Conservation (phyloP, 192 early-diverging fungal genomes). For the Spizellomyces sp. region DNA sequence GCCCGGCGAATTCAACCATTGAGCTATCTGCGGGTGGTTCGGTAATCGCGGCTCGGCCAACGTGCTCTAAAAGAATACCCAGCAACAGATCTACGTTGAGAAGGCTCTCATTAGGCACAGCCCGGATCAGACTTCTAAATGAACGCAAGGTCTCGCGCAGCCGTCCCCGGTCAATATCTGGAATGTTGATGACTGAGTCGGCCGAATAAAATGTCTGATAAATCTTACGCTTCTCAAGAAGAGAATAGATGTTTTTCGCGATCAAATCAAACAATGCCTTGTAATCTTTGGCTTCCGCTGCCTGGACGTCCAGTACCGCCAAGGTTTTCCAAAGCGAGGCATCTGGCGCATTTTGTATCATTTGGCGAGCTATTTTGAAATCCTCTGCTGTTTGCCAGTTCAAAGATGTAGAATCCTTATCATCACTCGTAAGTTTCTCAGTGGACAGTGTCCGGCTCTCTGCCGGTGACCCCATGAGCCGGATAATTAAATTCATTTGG, state of each 20-base stretch:
- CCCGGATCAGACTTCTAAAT: conserved; percentile 23
- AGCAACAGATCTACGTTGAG: conserved; percentile 24
- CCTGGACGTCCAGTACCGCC: conserved; percentile 20
- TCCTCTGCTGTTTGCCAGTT: conserved; percentile 8
- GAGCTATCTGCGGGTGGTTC: background rate
- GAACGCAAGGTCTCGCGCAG: conserved; percentile 20
- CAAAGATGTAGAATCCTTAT: background rate
- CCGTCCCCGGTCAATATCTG: conserved; percentile 13
- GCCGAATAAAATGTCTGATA: conserved; percentile 38
- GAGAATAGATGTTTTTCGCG: conserved; percentile 36
- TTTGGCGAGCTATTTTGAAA: conserved; percentile 23
- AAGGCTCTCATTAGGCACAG: conserved; percentile 6
- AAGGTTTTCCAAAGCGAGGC: conserved; percentile 40
- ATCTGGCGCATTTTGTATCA: conserved; percentile 17
- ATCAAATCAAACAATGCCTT: conserved; percentile 46
- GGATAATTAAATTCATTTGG: conserved; percentile 37
- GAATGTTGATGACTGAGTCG: conserved; percentile 34
- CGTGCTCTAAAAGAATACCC: conserved; percentile 36
- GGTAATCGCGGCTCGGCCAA: background rate
- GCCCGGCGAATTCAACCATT: background rate
- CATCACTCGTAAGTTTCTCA: no score
- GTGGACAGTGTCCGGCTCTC: background rate
- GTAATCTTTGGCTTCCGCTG: conserved; percentile 2
- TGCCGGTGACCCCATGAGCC: conserved; percentile 4
- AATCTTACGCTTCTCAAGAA: conserved; percentile 32